phyloP scores from a whole-genome alignment of 176 grass and related monocot species.

The Chloris gayana region DNA sequence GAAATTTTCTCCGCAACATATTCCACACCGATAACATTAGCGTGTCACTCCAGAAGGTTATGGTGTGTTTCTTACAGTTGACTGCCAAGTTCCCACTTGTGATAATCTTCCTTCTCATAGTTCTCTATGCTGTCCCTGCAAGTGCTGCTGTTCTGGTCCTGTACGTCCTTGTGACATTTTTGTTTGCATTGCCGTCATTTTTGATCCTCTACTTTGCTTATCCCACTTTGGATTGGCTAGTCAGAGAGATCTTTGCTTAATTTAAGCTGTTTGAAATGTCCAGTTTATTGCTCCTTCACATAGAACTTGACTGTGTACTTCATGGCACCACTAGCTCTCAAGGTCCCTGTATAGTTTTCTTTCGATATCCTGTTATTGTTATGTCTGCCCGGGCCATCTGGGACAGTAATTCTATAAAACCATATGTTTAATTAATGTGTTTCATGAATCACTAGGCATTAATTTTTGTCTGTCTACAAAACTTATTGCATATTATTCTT shows the following conservation, averaged over 20 bases:
- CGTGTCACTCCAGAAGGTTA: conserved; percentile 57
- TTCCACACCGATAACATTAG: conserved; percentile 52
- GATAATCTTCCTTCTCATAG: conserved; percentile 89
- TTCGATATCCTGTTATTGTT: neutral
- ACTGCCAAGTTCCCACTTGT: conserved; percentile 85
- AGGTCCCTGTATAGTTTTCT: conserved; percentile 6
- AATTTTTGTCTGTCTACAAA: neutral
- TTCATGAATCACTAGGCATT: neutral
- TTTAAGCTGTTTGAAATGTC: conserved; percentile 3
- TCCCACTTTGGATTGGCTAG: conserved; percentile 83
- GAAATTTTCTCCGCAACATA: conserved; percentile 22
- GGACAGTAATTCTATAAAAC: conserved; percentile 1
- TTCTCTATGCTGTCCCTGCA: conserved; percentile 80
- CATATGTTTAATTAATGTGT: conserved; percentile 12
- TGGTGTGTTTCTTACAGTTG: conserved; percentile 68
- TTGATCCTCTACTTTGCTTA: conserved; percentile 91
- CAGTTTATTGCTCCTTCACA: neutral
- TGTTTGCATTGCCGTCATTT: conserved; percentile 86
- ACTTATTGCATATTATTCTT: neutral
- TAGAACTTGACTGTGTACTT: conserved; percentile 10
- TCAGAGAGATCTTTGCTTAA: conserved; percentile 74
- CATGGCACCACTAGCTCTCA: neutral
- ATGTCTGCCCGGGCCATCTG: neutral
- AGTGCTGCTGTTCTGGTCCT: conserved; percentile 65
- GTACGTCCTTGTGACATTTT: conserved; percentile 71